These are phyloP conservation scores for Penicillium italicum DNA, from an alignment of 2,329 filamentous ascomycete genomes.

Conservation along the genomic window DNA sequence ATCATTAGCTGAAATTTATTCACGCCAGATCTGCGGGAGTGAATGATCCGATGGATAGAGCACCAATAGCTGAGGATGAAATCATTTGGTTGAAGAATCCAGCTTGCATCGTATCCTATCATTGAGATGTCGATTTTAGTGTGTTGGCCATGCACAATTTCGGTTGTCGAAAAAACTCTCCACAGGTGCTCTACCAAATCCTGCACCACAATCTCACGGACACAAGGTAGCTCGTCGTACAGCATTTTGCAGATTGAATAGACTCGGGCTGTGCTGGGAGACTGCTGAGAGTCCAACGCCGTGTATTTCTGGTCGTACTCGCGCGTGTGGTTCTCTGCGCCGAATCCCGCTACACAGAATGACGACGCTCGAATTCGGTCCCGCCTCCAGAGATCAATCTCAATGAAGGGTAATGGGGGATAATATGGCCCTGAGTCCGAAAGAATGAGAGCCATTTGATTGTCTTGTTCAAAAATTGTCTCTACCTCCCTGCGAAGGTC, in stretches of 20 bases:
- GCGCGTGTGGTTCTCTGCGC: constrained; percentile 37
- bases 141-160: constrained; percentile 4
- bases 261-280: constrained; percentile 3
- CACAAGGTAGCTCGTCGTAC: constrained; percentile 7
- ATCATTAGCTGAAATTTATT: constrained; percentile 29
- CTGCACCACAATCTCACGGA: neutral
- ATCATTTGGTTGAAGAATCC: constrained; percentile 12
- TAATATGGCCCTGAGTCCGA: too few relatives aligned
- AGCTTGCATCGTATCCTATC: constrained; percentile 14
- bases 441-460: constrained; percentile 11
- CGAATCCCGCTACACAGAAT: constrained; percentile 36
- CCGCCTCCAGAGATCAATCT: constrained; percentile 22
- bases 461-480: constrained; percentile 37
- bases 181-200: neutral
- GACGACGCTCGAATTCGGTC: constrained; percentile 31
- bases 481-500: constrained; percentile 39
- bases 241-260: constrained; percentile 16
- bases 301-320: constrained; percentile 33
- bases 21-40: constrained; percentile 1
- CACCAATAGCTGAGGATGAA: constrained; percentile 19
- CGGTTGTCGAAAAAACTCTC: neutral
- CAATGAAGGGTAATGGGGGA: neutral
- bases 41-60: constrained; percentile 18
- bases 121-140: neutral
- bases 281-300: constrained; percentile 27